Evolutionary conservation across 1,284 basidiomycete genomes (phyloP).

Genomic region (Meripilus lineatus): DNA sequence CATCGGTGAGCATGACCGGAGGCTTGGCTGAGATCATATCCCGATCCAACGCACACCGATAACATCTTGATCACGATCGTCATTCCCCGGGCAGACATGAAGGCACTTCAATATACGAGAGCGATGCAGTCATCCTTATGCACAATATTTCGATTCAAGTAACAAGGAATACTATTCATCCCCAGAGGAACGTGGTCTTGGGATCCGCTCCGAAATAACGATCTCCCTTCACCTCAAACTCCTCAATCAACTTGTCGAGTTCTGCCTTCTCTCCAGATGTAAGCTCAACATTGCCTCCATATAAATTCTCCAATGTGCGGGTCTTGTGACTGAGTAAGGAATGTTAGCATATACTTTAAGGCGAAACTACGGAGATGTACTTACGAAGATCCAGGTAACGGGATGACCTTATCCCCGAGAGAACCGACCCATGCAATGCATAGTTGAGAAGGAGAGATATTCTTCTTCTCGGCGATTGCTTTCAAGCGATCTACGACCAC

Average conservation of each 20-base stretch:
- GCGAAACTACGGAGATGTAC: conserved; percentile 20
- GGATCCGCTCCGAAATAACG: conserved; percentile 24
- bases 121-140: no score
- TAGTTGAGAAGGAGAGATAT: conserved; percentile 51
- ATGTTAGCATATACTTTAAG: not conserved
- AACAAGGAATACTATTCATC: no score
- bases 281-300: conserved; percentile 38
- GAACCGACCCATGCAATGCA: conserved; percentile 56
- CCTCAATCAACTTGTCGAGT: conserved; percentile 27
- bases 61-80: no score
- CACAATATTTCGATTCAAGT: no score
- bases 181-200: conserved; percentile 22
- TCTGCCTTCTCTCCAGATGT: conserved; percentile 34
- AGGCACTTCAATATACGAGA: no score
- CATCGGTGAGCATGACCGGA: no score
- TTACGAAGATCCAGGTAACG: conserved; percentile 51
- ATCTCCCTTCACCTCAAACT: conserved; percentile 25
- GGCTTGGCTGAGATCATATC: no score
- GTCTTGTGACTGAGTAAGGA: not conserved
- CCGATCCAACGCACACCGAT: no score
- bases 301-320: conserved; percentile 43
- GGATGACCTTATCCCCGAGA: conserved; percentile 43
- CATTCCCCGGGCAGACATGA: no score
- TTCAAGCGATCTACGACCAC: conserved; percentile 45
- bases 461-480: conserved; percentile 43